A percentile compares a stretch with the other conserved stretches of the same genome.
phyloP scores from a whole-genome alignment of 129 eudicot species.

The Flaveria bidentis region DNA sequence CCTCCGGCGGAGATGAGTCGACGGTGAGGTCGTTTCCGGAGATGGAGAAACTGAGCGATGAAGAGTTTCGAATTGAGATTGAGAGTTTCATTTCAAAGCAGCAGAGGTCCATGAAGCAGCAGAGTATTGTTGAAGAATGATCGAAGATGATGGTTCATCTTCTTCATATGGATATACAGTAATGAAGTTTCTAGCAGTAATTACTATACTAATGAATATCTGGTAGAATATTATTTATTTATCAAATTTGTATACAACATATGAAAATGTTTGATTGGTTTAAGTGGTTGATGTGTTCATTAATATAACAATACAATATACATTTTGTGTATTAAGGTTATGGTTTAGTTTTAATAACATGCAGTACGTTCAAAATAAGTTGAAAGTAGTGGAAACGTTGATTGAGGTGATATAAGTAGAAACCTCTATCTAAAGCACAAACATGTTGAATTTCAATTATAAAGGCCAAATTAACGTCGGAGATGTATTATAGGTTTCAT shows the following conservation, averaged over 20 bases:
- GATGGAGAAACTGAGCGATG: slow-evolving; percentile 48
- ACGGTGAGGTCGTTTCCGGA: slow-evolving; percentile 14
- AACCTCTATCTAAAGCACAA: not conserved
- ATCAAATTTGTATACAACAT: not conserved
- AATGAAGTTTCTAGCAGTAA: slow-evolving; percentile 31
- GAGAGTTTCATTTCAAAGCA: slow-evolving; percentile 46
- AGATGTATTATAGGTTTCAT: no score
- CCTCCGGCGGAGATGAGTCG: not conserved
- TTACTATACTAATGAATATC: slow-evolving; percentile 4
- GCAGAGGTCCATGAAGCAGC: slow-evolving; percentile 34
- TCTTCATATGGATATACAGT: slow-evolving; percentile 20
- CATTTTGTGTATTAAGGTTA: no score
- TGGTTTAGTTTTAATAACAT: no score
- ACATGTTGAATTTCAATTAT: not conserved
- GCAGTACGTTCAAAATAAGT: no score
- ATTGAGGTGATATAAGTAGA: no score
- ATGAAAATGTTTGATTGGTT: no score
- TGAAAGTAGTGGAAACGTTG: no score
- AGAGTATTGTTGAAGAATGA: slow-evolving; percentile 33
- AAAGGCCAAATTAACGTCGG: not conserved
- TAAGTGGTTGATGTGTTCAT: no score
- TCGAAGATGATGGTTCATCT: not conserved
- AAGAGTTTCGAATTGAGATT: slow-evolving; percentile 42
- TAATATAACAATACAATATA: no score
- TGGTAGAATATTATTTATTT: not conserved